Base-by-base conservation (phyloP, 176 grass and related monocot species). In the Ampelocalamus luodianensis region DNA sequence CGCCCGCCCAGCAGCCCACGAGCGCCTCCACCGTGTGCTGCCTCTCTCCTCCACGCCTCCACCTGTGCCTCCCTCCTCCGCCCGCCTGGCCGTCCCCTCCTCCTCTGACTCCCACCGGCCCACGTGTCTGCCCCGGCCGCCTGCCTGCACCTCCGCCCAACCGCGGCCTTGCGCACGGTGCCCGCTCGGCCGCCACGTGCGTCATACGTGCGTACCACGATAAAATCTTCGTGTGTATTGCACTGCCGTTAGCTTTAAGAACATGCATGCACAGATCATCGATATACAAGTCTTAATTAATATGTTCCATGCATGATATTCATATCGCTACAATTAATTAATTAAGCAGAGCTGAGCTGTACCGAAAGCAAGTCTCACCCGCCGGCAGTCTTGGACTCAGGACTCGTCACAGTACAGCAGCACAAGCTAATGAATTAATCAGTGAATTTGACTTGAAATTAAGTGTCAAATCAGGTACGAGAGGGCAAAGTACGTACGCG, bases 381-480 rank as follows among this genome's bases (percentile, higher is more conserved):
- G 61, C 27, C 7, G 34, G 14, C 74, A 23, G 13, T 17, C 4
- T 27, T 70, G 22, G 23, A 12, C 6, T 46, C 10, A 23, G 56
- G 9, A 4, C 18, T 22, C 6, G 4, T 59, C 22, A 59, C 9
- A 59, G 22, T 4, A 10, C n/a, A 23, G 8, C 18, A 54, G 18
- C 9, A 60, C 56, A 24, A 8, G 56, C 3, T 10, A 5, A 8
- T 12, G 1, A 0, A 10, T 17, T 8, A 16, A 39, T 65, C 62
- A 20, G 62, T 27, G 77, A 51, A 37, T 67, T 7, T 51, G 62
- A 66, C 44, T 15, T 10, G 8, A 1, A 50, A 37, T 32, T 11
- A 79, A 66, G 61, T 49, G 44, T 79, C 44, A 79, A 79, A 79
- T 79, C 77, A 67, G 61, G 62, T 2, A 20, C 27, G 61, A 79